Evolutionary conservation across 108 stramenopile species (phyloP), one percentile per base, ranked within the genome.

Genomic region (Pseudonitzschia multiseries): DNA sequence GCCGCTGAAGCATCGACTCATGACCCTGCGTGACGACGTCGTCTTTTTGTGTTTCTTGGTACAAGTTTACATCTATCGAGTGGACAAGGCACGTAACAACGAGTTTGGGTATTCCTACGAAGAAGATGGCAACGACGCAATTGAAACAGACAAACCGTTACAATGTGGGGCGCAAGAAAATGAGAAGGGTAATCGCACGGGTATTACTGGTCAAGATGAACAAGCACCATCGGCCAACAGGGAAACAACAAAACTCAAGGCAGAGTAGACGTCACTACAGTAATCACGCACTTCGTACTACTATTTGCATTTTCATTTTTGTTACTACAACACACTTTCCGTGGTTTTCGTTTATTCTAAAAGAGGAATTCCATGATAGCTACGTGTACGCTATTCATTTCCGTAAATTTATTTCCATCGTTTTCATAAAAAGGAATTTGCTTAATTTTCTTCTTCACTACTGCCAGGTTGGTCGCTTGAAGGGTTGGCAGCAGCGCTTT

Each of bases 21-120:
- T 86, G 87, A 84, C 83, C 0, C 67, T 88, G 24, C 76, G 87
- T 17, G 87, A 88, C 61, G 87, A 88, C 68, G 79, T 88, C 0
- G 80, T 88, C 24, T 88, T 88, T 73, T 41, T 80, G 6, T 41
- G 83, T 3, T 82, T 86, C 53, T 44, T 85, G n/a, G 72, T 71
- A 22, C 87, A 88, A 71, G 73, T 78, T 44, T 88, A 71, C 46
- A 60, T 80, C 4, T 88, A 85, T 57, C 73, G 78, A 33, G 77
- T 78, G 27, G 87, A 88, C 44, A 72, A 79, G 48, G 67, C 70
- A n/a, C 50, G 87, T 29, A 68, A 63, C 28, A 88, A 86, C 72
- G 87, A 88, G 62, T 86, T 76, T 60, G 85, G 85, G 13, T 78
- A 79, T 63, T 68, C 83, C 12, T 83, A 74, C 52, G 81, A 78